Evolutionary conservation across 2,329 filamentous ascomycete species (phyloP).

Genomic region (Alternaria arborescens): DNA sequence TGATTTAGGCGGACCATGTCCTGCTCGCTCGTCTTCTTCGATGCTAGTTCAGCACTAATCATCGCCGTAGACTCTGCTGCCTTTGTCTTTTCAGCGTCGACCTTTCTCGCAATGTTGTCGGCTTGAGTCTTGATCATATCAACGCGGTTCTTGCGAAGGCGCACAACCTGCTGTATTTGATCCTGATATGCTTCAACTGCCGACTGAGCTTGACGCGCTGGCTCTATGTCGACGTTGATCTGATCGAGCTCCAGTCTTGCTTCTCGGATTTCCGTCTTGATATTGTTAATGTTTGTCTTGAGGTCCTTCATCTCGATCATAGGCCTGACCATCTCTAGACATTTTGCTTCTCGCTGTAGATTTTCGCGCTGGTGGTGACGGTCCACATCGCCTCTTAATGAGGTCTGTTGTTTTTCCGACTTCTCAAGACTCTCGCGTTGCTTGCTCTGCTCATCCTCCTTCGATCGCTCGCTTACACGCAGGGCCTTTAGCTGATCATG

Average conservation of each 20-base stretch:
- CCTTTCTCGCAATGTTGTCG: constrained; percentile 52
- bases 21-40: constrained; percentile 52
- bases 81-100: constrained; percentile 48
- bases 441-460: constrained; percentile 65
- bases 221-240: constrained; percentile 70
- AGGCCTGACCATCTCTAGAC: constrained; percentile 71
- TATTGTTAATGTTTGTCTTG: constrained; percentile 57
- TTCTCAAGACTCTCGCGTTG: constrained; percentile 71
- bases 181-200: constrained; percentile 73
- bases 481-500: constrained; percentile 77
- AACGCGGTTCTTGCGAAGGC: constrained; percentile 64
- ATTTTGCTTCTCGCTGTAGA: constrained; percentile 69
- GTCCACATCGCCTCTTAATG: constrained; percentile 82
- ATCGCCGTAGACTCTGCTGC: constrained; percentile 56
- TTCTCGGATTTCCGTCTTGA: constrained; percentile 64
- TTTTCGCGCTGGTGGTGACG: constrained; percentile 77
- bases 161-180: constrained; percentile 65
- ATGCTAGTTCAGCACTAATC: constrained; percentile 51
- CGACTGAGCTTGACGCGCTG: constrained; percentile 73
- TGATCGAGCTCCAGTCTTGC: constrained; percentile 66
- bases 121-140: constrained; percentile 63
- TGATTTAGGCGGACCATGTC: constrained; percentile 47
- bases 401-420: constrained; percentile 76
- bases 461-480: constrained; percentile 72
- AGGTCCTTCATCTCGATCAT: constrained; percentile 71